A percentile compares a stretch with the other conserved stretches of the same genome.
Conservation (phyloP, 2,329 filamentous ascomycete genomes). For the Trichophyton simii region DNA sequence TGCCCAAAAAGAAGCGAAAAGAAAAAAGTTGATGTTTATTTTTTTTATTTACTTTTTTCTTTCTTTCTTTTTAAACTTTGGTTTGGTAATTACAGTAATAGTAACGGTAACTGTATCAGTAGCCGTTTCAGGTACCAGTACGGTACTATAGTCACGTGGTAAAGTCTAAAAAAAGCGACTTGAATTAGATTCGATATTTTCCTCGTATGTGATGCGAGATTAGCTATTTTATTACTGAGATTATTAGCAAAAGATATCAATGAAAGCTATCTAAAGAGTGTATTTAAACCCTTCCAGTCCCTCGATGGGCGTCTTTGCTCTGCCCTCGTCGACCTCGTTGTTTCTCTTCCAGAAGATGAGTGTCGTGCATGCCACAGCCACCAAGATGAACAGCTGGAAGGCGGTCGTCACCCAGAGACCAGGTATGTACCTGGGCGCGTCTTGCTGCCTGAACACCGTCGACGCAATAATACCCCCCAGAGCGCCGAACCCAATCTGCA, state of each 20-base stretch:
- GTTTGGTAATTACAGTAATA: background rate
- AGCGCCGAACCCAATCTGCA: conserved; percentile 59
- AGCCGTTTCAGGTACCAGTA: background rate
- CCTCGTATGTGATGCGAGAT: no score
- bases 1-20: background rate
- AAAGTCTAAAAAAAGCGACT: no score
- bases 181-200: no score
- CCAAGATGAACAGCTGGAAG: conserved; percentile 8
- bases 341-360: conserved; percentile 8
- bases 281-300: conserved; percentile 11
- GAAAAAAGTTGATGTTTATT: background rate
- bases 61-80: no score
- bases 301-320: conserved; percentile 8
- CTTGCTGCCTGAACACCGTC: conserved; percentile 47
- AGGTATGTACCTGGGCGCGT: conserved; percentile 13
- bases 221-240: background rate
- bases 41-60: background rate
- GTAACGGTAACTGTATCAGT: background rate
- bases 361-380: background rate
- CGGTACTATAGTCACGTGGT: background rate
- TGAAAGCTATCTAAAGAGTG: conserved; percentile 6
- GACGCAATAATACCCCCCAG: conserved; percentile 61
- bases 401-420: conserved; percentile 10
- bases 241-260: background rate
- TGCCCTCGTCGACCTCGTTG: conserved; percentile 10